These are phyloP conservation scores for Lepidium aucheri DNA, from an alignment of 345 rosid genomes.

Conservation along the genomic window DNA sequence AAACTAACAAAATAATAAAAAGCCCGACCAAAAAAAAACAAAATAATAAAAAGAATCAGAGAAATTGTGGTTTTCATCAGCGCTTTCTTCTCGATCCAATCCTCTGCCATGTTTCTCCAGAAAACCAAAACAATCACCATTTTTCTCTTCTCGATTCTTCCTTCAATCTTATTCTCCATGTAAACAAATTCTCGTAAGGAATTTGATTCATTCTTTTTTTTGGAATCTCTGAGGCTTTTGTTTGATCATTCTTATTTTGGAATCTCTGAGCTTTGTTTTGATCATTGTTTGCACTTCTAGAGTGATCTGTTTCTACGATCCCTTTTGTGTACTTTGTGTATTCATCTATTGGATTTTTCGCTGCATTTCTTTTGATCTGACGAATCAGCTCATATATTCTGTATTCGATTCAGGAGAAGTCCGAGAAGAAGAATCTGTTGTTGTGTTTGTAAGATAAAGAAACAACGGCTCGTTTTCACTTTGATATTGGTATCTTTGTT, in stretches of 20 bases:
- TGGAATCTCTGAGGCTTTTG: background rate
- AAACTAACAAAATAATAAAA: background rate
- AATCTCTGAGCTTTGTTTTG: background rate
- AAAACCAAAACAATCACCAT: background rate
- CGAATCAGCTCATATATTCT: background rate
- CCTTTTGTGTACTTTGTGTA: background rate
- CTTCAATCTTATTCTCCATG: background rate
- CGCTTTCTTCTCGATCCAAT: constrained; percentile 8
- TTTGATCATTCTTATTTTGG: background rate
- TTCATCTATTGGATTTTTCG: no score
- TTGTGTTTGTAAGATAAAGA: background rate
- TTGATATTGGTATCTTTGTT: background rate
- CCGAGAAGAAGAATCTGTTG: background rate
- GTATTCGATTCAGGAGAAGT: background rate
- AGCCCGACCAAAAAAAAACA: no score
- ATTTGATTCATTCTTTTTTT: background rate
- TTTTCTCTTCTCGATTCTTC: background rate
- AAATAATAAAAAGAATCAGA: background rate
- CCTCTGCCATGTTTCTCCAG: background rate
- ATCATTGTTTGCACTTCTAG: background rate
- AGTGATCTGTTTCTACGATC: background rate
- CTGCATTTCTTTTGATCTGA: background rate
- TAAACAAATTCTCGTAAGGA: background rate
- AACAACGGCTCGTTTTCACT: background rate
- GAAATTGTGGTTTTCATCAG: constrained; percentile 13